A percentile compares a stretch with the other conserved stretches of the same genome.
Conservation (phyloP, 495 filamentous ascomycete genomes). For the Penicillium alfredii region DNA sequence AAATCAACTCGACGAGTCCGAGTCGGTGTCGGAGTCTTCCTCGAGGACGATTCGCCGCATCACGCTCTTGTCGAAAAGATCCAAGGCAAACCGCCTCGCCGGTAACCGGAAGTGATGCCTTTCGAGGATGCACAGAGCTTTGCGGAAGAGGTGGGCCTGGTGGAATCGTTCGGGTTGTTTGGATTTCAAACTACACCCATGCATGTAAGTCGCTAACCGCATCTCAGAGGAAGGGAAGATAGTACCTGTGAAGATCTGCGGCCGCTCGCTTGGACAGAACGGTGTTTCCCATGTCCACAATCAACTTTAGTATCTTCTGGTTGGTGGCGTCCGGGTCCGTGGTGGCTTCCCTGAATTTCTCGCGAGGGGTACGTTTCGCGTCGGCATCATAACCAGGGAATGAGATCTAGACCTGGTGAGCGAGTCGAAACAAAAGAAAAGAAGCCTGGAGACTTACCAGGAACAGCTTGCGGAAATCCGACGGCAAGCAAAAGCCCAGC, state of each 20-base stretch:
- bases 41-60: slow-evolving; percentile 72
- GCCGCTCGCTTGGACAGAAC: slow-evolving; percentile 75
- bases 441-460: slow-evolving; percentile 43
- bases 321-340: slow-evolving; percentile 61
- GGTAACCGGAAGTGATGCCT: slow-evolving; percentile 81
- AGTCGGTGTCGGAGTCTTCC: slow-evolving; percentile 46
- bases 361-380: slow-evolving; percentile 34
- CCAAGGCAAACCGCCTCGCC: slow-evolving; percentile 80
- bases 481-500: slow-evolving; percentile 79
- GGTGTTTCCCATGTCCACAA: slow-evolving; percentile 82
- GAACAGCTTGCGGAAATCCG: slow-evolving; percentile 71
- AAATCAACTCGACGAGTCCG: slow-evolving; percentile 16
- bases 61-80: slow-evolving; percentile 87
- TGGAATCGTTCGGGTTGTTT: slow-evolving; percentile 66
- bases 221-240: neutral
- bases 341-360: slow-evolving; percentile 41
- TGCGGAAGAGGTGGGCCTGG: slow-evolving; percentile 69
- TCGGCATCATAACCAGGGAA: slow-evolving; percentile 33
- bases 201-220: no score
- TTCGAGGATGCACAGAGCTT: slow-evolving; percentile 80
- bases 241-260: slow-evolving; percentile 59
- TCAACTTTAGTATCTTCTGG: slow-evolving; percentile 67
- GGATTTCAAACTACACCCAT: slow-evolving; percentile 51
- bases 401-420: slow-evolving; percentile 27
- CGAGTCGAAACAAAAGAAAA: neutral